Percentiles rank a stretch among this genome's conserved stretches.
Evolutionary conservation across 345 rosid species (phyloP).

Genomic region (Eucalyptus leucophloia): DNA sequence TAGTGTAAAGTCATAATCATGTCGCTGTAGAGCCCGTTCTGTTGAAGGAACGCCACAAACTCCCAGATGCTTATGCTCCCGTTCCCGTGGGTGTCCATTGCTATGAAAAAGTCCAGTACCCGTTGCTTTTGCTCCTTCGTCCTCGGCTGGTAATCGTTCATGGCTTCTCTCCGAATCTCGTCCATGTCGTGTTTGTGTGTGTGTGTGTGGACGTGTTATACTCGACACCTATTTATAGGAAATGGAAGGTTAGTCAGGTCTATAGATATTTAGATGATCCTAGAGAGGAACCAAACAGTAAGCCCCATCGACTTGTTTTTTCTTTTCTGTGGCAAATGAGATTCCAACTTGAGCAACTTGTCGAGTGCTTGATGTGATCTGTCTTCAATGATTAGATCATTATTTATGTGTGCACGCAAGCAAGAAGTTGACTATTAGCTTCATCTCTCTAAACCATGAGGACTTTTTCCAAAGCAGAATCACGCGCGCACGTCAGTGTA

Average conservation of each 20-base stretch:
- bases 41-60: no score
- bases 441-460: not conserved
- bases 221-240: not conserved
- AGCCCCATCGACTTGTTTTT: not conserved
- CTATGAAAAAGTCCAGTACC: not conserved
- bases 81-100: not conserved
- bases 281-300: not conserved
- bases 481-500: not conserved
- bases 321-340: no score
- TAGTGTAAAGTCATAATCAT: not conserved
- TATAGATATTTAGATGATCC: not conserved
- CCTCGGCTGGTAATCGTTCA: not conserved
- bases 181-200: not conserved
- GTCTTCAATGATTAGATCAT: not conserved
- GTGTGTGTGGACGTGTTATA: not conserved
- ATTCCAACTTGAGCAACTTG: not conserved
- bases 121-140: not conserved
- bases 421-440: not conserved
- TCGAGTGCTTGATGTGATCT: not conserved
- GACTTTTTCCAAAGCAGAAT: not conserved
- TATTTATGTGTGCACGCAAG: no score
- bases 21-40: no score
- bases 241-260: not conserved
- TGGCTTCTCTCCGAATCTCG: not conserved
- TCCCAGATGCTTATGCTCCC: not conserved